Conservation (phyloP, 2,329 filamentous ascomycete species). For the Cytospora schulzeri region DNA sequence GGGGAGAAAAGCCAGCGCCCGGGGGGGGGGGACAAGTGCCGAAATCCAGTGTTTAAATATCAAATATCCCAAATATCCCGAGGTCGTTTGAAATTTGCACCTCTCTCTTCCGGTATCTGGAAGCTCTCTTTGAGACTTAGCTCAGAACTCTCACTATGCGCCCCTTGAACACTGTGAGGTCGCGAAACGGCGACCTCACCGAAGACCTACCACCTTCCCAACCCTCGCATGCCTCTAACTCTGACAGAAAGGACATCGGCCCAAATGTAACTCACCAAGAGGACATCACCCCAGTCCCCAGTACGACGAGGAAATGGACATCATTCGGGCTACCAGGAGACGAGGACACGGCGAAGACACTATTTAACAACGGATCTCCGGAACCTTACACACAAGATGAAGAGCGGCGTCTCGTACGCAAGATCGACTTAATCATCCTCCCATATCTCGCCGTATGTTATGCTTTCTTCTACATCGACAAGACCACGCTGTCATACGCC, state of each 20-base stretch:
- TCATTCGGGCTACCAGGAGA: constrained; percentile 5
- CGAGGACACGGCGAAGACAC: constrained; percentile 18
- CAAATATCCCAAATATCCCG: not conserved
- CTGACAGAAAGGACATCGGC: constrained; percentile 12
- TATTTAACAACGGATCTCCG: constrained; percentile 7
- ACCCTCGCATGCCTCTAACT: not conserved
- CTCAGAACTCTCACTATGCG: not conserved
- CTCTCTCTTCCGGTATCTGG: not conserved
- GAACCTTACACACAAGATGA: constrained; percentile 22
- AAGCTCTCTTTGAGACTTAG: not conserved
- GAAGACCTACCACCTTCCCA: not conserved
- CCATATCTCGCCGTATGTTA: constrained; percentile 25
- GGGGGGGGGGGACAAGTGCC: not conserved
- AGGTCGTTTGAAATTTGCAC: too few species aligned
- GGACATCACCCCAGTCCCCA: not conserved
- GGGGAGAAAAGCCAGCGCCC: not conserved
- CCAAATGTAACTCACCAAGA: constrained; percentile 14
- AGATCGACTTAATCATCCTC: constrained; percentile 27
- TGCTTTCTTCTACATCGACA: constrained; percentile 34
- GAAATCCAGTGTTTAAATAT: not conserved
- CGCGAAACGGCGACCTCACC: not conserved
- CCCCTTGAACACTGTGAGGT: not conserved
- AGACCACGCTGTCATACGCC: constrained; percentile 63
- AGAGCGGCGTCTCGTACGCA: constrained; percentile 23
- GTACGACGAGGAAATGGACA: not conserved